These are phyloP conservation scores for Leccinum olivaceoglutinosum DNA, from an alignment of 1,284 basidiomycete species.

Conservation along the genomic window DNA sequence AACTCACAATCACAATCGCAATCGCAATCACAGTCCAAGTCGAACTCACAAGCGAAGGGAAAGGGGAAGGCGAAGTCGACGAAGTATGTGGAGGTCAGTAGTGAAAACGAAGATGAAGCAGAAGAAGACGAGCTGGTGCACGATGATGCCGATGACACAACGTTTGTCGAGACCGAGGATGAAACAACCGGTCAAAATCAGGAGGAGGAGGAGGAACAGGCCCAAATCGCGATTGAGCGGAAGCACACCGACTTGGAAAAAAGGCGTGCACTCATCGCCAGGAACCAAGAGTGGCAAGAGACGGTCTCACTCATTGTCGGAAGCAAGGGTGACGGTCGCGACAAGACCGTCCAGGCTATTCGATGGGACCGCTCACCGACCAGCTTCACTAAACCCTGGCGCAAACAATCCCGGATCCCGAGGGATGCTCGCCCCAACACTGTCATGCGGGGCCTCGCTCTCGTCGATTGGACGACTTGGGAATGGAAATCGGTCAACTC, in stretches of 20 bases:
- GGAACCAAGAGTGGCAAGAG: neutral
- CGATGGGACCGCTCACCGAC: neutral
- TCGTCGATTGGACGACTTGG: constrained; percentile 1
- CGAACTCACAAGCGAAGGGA: neutral
- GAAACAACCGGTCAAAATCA: neutral
- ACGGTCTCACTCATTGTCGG: neutral
- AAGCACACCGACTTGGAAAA: too few species aligned
- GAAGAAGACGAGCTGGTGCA: neutral
- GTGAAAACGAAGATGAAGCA: neutral
- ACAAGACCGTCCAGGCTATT: neutral
- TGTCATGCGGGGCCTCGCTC: neutral
- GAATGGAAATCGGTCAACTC: neutral
- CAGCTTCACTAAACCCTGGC: neutral
- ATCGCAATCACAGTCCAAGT: too few species aligned
- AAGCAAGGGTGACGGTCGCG: neutral
- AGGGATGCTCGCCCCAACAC: accelerated
- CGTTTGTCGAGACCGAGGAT: neutral
- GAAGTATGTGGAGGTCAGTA: too few species aligned
- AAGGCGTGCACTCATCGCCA: neutral
- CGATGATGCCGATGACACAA: neutral
- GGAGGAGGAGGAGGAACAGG: neutral
- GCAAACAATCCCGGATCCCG: neutral
- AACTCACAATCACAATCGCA: too few species aligned
- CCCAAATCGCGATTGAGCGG: neutral
- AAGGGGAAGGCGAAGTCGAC: neutral